Conservation (phyloP, 352 stramenopile genomes). For the Saprolegnia parasitica region DNA sequence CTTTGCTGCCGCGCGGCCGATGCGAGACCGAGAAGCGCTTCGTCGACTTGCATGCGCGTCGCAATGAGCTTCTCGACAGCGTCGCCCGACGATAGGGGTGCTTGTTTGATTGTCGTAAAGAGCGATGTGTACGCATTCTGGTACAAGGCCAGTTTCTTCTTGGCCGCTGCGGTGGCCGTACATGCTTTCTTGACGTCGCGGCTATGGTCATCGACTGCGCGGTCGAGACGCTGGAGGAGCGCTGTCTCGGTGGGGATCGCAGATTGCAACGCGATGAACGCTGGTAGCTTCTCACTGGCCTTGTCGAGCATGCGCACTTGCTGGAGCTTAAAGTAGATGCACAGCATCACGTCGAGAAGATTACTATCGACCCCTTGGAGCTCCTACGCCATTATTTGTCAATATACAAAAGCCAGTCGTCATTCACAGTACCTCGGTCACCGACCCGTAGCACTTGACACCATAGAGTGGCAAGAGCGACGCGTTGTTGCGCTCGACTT, state of each 20-base stretch:
- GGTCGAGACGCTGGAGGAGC: conserved; percentile 1
- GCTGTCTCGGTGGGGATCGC: neutral
- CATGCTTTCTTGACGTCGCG: neutral
- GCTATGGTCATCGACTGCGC: neutral
- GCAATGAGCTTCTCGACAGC: conserved; percentile 9
- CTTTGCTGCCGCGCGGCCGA: conserved; percentile 10
- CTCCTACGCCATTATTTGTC: neutral
- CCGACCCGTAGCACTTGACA: conserved; percentile 1
- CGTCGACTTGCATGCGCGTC: conserved; percentile 13
- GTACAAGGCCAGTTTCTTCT: neutral
- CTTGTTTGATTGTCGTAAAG: neutral
- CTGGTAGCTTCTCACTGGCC: neutral
- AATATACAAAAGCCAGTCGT: no score
- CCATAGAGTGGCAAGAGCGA: neutral
- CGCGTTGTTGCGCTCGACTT: conserved; percentile 9
- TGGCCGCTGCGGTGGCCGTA: neutral
- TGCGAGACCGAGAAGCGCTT: neutral
- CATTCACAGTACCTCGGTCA: conserved; percentile 9
- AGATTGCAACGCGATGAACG: neutral
- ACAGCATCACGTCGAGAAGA: neutral
- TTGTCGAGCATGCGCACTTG: conserved; percentile 14
- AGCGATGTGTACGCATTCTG: conserved; percentile 16
- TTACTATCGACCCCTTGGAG: neutral
- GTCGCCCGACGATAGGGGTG: neutral
- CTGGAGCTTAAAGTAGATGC: conserved; percentile 17